Evolutionary conservation across 345 rosid species (phyloP), one percentile per base, ranked within the genome.

Genomic region (Geranium rotundifolium): DNA sequence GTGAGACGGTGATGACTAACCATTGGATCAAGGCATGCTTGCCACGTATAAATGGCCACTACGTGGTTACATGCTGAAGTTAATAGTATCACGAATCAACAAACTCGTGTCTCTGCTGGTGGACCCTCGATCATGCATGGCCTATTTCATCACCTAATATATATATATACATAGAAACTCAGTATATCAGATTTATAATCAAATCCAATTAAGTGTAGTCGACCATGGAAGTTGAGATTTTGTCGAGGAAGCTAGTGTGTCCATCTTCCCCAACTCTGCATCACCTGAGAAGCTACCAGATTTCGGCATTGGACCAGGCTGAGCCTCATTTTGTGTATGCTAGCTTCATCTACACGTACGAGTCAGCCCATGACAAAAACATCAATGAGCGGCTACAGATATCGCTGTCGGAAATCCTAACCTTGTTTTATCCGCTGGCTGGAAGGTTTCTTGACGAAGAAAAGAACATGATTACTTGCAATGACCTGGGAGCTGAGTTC

Each of bases 401-500:
- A 50, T 50, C 55, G n/a, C 13, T 50, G 15, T 50, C 55, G 4
- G 55, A 50, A 50, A 50, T 17, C 5, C 12, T 50, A 50, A 50
- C 55, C n/a, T 12, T 50, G 55, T 50, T 2, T 17, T 50, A 50
- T 15, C 55, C 55, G n/a, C n/a, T 50, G n/a, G 55, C 55, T 3
- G 55, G 55, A 10, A 50, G 55, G n/a, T 50, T 10, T 50, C 55
- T 50, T 2, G 17, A 50, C 17, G 65, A 73, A 3, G 50, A 62
- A 7, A 41, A 55, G 19, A 18, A 56, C 50, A 34, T 31, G 4
- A 3, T 70, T 7, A 49, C 59, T 39, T 66, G 71, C 39, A 56
- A 56, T 14, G 77, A 71, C 9, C 62, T 54, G 13, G 73, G 77
- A 4, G 63, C 62, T 0, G 65, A 69, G 20, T 69, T 23, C 20